Evolutionary conservation across 2,329 filamentous ascomycete genomes (phyloP).

Genomic region (Pezicula radicicola): DNA sequence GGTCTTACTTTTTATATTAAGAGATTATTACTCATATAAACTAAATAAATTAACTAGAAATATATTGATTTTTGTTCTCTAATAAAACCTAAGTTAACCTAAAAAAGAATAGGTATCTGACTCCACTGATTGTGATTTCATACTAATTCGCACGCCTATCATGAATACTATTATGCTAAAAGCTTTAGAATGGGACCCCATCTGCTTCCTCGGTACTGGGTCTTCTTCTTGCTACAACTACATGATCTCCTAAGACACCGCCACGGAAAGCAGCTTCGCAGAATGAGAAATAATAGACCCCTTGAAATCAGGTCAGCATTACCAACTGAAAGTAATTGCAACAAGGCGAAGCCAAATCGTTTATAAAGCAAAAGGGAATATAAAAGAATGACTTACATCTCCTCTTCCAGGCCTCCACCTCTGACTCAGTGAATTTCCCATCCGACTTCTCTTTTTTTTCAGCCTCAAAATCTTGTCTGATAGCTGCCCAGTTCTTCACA

Average conservation of each 20-base stretch:
- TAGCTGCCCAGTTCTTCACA: conserved; percentile 52
- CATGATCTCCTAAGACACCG: conserved; percentile 67
- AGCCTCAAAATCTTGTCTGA: conserved; percentile 38
- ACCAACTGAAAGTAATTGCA: conserved; percentile 6
- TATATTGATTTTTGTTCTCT: no score
- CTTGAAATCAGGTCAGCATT: not conserved
- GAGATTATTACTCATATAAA: no score
- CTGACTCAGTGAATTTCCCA: conserved; percentile 51
- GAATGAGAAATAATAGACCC: conserved; percentile 8
- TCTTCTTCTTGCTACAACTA: conserved; percentile 55
- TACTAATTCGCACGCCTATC: no score
- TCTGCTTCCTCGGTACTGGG: not conserved
- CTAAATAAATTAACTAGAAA: no score
- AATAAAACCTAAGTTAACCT: no score
- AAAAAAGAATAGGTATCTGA: no score
- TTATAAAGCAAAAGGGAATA: not conserved
- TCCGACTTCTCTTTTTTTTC: conserved; percentile 25
- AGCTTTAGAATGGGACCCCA: not conserved
- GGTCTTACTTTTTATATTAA: no score
- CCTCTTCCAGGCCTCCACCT: conserved; percentile 55
- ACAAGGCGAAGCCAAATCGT: not conserved
- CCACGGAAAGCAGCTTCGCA: conserved; percentile 35
- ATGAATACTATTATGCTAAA: no score
- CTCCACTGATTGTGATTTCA: no score
- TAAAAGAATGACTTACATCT: conserved; percentile 59